A percentile compares a stretch with the other conserved stretches of the same genome.
Conservation (phyloP, 1,284 basidiomycete species). For the Cryptococcus neoformans region DNA sequence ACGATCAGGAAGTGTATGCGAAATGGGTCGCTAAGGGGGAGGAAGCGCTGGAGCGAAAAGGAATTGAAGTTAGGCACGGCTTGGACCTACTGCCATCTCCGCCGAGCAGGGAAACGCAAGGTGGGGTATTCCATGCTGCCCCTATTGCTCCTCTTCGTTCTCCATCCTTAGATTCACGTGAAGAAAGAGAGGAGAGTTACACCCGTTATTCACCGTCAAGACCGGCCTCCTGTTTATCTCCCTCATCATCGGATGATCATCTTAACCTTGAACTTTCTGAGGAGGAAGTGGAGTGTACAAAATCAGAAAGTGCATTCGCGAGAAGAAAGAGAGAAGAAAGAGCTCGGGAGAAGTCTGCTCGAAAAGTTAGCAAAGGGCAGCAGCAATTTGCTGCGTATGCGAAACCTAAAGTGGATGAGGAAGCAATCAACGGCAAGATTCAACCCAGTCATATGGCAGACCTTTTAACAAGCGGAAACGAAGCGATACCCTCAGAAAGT, state of each 20-base stretch:
- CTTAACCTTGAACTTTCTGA: no score
- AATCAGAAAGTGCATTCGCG: not conserved
- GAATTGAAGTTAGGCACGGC: conserved; percentile 32
- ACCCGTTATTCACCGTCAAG: no score
- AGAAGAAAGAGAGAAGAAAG: not conserved
- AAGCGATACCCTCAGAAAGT: no score
- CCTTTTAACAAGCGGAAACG: no score
- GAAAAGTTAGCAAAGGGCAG: not conserved
- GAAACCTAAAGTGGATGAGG: not conserved
- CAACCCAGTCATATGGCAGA: no score
- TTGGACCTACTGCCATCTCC: conserved; percentile 2
- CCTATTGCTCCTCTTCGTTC: no score
- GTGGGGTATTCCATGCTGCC: not conserved
- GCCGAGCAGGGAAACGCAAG: not conserved
- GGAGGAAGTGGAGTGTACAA: no score
- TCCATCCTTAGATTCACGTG: no score
- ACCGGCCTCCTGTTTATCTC: no score
- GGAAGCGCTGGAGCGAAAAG: conserved; percentile 26
- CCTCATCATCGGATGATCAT: no score
- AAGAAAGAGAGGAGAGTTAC: no score
- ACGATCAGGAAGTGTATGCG: conserved; percentile 9
- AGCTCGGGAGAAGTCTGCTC: not conserved
- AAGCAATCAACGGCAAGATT: not conserved
- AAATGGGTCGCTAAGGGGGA: conserved; percentile 33
- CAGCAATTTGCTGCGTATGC: no score